Base-by-base conservation (phyloP, 2,329 filamentous ascomycete species). In the Fusarium cyanostomum region DNA sequence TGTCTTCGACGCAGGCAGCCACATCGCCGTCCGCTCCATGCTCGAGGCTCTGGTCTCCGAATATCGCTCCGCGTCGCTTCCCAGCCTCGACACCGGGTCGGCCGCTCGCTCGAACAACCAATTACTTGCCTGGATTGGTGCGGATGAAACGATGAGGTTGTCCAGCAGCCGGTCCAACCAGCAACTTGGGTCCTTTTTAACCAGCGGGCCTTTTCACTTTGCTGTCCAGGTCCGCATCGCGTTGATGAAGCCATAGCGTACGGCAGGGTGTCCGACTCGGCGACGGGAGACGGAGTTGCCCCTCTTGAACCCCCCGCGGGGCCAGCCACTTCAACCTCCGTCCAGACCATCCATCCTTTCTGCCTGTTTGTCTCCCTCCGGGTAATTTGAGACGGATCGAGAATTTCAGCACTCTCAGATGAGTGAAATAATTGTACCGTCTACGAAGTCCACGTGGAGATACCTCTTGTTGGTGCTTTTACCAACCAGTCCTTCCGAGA, bases 201-300 rank as follows among this genome's bases (percentile, higher is more conserved):
- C 43, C 35, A 46, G 48, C 33, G 35, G 39, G 35, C 42, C 41
- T 33, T 30, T 28, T 37, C 39, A 41, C 46, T 31, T 34, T 44
- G 35, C 27, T 30, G 39, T 52, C 34, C 39, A 55, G 52, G 28
- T 56, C 62, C 62, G 56, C 59, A 56, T 49, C 45, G 34, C 51
- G 49, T 57, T 61, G 30, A 38, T 27, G 50, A 56, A 50, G 35
- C 46, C 44, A 44, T 37, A 51, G 50, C 28, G 41, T 31, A 59
- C 59, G 62, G 62, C 49, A 30, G 60, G 39, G 52, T 64, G 48
- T 60, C 63, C 62, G 62, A 66, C 48, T 64, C 62, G 55, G 59
- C 46, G 34, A 52, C 50, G 66, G 46, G 28, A 50, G 37, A 37
- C 63, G 62, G 62, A 53, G 39, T 49, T 64, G 51, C 62, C 63